Percentiles rank a stretch among this genome's conserved stretches.
Conservation (phyloP, 2,329 filamentous ascomycete species). For the Aspergillus puulaauensis region DNA sequence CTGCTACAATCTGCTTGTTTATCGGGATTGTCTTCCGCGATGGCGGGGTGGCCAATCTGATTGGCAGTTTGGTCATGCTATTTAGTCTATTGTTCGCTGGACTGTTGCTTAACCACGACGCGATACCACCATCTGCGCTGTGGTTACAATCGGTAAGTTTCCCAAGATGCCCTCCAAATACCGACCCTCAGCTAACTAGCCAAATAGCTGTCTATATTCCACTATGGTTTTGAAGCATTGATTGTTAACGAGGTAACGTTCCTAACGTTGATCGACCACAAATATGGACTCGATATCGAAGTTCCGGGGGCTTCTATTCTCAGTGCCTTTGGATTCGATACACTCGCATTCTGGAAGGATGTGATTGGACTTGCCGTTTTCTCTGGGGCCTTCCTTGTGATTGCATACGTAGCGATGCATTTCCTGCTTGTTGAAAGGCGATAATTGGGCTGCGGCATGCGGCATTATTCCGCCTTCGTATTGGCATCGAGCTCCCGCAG, state of each 20-base stretch:
- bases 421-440: constrained; percentile 86
- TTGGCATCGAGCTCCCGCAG: neutral
- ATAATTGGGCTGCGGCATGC: constrained; percentile 40
- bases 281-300: constrained; percentile 94
- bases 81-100: constrained; percentile 95
- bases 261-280: constrained; percentile 84
- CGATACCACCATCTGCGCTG: constrained; percentile 77
- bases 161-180: neutral
- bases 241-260: constrained; percentile 97
- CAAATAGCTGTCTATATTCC: constrained; percentile 82
- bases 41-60: constrained; percentile 83
- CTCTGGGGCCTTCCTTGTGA: constrained; percentile 75
- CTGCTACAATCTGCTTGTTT: constrained; percentile 89
- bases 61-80: constrained; percentile 94
- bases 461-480: neutral
- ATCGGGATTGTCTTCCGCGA: constrained; percentile 96
- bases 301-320: constrained; percentile 92
- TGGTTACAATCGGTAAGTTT: constrained; percentile 79
- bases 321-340: constrained; percentile 92
- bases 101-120: constrained; percentile 89
- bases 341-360: constrained; percentile 80
- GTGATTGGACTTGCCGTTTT: constrained; percentile 79
- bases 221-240: constrained; percentile 93
- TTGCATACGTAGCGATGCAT: constrained; percentile 93
- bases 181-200: constrained; percentile 20